Base-by-base conservation (phyloP, 768 basidiomycete genomes). In the Suillus americanus region DNA sequence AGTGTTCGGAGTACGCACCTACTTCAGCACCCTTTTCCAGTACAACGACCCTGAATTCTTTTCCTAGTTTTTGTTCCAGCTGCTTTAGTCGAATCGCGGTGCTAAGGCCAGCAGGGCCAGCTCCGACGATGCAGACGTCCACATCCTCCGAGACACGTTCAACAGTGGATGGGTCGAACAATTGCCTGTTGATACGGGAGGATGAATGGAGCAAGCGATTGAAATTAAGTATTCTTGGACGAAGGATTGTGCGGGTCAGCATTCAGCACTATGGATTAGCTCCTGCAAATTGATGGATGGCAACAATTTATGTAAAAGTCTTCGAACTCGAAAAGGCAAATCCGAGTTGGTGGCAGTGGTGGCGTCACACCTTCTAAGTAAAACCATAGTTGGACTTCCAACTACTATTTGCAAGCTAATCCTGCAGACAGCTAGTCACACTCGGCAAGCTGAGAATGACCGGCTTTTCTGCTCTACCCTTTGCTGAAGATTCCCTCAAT, bases 11-110 rank as follows among this genome's bases (percentile, higher is more conserved):
- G 5, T 46, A 85, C 90, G 72, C 62, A 92, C 95, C 97, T 46
- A 94, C 86, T 85, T 99, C 97, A 18, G 83, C 81, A 13, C 96
- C 97, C 77, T 99, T 99, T 79, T 99, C 97, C 8, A 99, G 82
- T 0, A 99, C 91, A 50, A 99, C 92, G 8, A 99, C 95, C 18
- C 97, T 83, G 16, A 97, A 81, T 67, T 96, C 92, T 62, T 85
- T 85, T 0, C 90, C 93, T 50, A 81, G 84, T 74, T 94, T 89
- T 69, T 84, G 77, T 72, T 95, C 94, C 30, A 97, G 86, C 77
- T 99, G 96, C 79, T 97, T 98, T 61, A 99, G 79, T 6, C 95
- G 85, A 65, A 99, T 99, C 5, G 95, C 97, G n/a, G 97, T 95
- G 67, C 89, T 90, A 66, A 99, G 84, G 7, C 97, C 97, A 0